phyloP scores from a whole-genome alignment of 805 yeast species.

The Kazachstania taianensis region DNA sequence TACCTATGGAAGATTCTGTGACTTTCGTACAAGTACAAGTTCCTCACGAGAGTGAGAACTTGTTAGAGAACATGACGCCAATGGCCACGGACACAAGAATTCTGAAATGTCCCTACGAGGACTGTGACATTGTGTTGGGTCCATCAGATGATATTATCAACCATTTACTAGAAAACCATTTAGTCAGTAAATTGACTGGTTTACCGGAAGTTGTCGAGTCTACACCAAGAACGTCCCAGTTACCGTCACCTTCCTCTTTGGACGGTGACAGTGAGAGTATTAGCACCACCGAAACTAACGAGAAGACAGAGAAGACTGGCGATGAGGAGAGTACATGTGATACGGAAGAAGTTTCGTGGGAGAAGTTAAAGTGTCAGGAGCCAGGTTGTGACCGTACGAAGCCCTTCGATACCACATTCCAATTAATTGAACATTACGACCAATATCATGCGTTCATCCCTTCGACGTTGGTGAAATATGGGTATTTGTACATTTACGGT shows the following conservation, averaged over 20 bases:
- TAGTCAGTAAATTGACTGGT: slow-evolving; percentile 9
- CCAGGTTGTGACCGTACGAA: not conserved
- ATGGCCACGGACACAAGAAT: not conserved
- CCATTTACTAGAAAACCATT: slow-evolving; percentile 13
- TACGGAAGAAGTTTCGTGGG: not conserved
- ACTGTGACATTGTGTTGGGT: slow-evolving; percentile 7
- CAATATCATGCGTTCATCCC: slow-evolving; percentile 16
- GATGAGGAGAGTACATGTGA: not conserved
- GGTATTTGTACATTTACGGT: slow-evolving; percentile 11
- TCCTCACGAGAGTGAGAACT: not conserved
- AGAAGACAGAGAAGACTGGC: not conserved
- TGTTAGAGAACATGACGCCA: not conserved
- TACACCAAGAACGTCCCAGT: slow-evolving; percentile 1
- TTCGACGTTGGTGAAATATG: slow-evolving; percentile 14
- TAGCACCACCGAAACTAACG: not conserved
- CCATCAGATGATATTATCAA: slow-evolving; percentile 11
- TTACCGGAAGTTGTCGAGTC: not conserved
- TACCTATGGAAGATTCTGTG: not conserved
- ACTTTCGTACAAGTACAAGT: no score
- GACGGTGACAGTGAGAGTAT: not conserved
- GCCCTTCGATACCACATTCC: slow-evolving; percentile 9
- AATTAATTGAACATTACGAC: slow-evolving; percentile 20
- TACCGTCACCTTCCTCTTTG: not conserved
- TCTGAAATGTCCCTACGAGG: slow-evolving; percentile 11
- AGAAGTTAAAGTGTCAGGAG: slow-evolving; percentile 11